A percentile compares a stretch with the other conserved stretches of the same genome.
These are phyloP conservation scores for Solanum hybrid DNA, from an alignment of 305 asterid genomes.

Conservation along the genomic window DNA sequence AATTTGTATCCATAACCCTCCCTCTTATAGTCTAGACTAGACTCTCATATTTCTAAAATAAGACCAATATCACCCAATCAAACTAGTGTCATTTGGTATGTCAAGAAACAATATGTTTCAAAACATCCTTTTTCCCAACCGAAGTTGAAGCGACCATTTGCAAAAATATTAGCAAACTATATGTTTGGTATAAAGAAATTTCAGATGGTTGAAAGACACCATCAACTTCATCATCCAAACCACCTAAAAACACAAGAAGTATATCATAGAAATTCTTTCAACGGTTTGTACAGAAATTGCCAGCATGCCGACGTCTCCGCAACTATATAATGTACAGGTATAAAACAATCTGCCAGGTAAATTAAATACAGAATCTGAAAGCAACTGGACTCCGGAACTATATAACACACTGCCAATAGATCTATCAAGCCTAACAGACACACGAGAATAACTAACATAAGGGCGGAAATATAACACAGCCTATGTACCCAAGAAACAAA, in stretches of 20 bases:
- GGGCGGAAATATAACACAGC: background rate
- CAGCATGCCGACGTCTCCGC: background rate
- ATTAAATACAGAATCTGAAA: background rate
- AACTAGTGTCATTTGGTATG: background rate
- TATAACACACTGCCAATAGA: background rate
- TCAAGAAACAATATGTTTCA: background rate
- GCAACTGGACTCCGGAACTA: background rate
- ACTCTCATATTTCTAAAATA: background rate
- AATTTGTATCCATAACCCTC: background rate
- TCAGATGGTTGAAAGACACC: background rate
- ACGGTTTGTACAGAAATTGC: background rate
- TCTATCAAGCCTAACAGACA: constrained; percentile 1
- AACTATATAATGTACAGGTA: constrained; percentile 2
- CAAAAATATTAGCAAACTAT: background rate
- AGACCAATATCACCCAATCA: too few species aligned
- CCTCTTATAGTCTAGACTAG: background rate
- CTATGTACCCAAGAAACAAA: background rate
- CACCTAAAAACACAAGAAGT: background rate
- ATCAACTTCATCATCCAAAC: background rate
- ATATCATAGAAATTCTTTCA: background rate
- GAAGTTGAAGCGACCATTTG: background rate
- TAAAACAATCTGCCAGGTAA: constrained; percentile 1
- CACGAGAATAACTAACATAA: background rate
- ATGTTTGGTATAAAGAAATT: background rate
- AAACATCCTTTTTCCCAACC: background rate